Conservation (phyloP, 257 asterid species). For the Nicotiana undulata region DNA sequence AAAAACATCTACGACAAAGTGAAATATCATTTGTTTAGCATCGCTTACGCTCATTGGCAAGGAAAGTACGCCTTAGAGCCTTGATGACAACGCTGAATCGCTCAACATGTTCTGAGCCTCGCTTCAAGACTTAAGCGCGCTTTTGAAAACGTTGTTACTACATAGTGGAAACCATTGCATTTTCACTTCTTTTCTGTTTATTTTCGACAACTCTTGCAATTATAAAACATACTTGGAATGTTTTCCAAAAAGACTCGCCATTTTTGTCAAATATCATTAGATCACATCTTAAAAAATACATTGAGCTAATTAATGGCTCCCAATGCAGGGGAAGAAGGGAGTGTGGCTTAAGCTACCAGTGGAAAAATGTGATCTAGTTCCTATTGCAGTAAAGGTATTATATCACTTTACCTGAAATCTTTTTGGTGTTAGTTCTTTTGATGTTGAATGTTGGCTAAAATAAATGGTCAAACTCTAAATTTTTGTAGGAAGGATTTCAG, state of each 20-base stretch:
- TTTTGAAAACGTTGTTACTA: too few relatives aligned
- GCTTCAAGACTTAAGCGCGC: too few relatives aligned
- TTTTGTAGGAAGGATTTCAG: conserved; percentile 61
- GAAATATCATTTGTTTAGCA: too few relatives aligned
- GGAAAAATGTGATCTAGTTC: conserved; percentile 69
- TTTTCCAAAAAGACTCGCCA: neutral
- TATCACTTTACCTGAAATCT: too few relatives aligned
- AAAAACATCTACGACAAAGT: too few relatives aligned
- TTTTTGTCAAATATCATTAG: neutral
- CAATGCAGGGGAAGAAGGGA: conserved; percentile 67
- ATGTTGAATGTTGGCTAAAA: neutral
- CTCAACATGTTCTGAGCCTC: too few relatives aligned
- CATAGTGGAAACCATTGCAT: neutral
- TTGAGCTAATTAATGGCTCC: neutral
- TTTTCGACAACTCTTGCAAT: neutral
- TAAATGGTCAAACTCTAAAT: neutral
- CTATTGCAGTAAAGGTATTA: conserved; percentile 60
- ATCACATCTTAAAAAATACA: neutral
- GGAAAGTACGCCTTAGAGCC: too few relatives aligned
- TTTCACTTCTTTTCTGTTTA: neutral
- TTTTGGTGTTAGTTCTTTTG: neutral
- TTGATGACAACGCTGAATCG: too few relatives aligned
- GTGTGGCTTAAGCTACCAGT: conserved; percentile 84
- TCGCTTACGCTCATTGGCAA: too few relatives aligned
- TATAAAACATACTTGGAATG: neutral